Percentiles rank a stretch among this genome's conserved stretches.
These are phyloP conservation scores for Vitis riparia DNA, from an alignment of 164 flowering plant species.

Conservation along the genomic window DNA sequence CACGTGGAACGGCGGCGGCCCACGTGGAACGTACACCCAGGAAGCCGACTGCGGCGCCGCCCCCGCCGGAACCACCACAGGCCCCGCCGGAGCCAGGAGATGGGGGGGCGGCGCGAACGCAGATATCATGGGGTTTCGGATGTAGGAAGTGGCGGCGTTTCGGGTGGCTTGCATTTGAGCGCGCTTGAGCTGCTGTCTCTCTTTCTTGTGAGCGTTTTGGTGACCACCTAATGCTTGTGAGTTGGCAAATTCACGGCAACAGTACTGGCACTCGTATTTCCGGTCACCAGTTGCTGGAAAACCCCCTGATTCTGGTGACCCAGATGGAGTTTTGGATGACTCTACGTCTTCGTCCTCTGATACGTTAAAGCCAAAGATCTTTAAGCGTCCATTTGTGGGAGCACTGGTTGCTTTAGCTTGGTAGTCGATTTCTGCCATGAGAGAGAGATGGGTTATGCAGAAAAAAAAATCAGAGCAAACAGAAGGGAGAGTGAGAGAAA, in stretches of 20 bases:
- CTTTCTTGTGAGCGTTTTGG: conserved; percentile 97
- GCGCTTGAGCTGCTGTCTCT: conserved; percentile 83
- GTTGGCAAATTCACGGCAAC: conserved; percentile 87
- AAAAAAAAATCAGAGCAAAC: neutral
- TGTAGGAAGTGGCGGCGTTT: conserved; percentile 54
- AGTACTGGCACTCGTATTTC: conserved; percentile 95
- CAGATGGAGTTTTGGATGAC: conserved; percentile 33
- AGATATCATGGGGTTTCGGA: conserved; percentile 57
- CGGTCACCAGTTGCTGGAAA: conserved; percentile 45
- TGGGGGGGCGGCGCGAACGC: conserved; percentile 68
- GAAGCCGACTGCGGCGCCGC: conserved; percentile 31
- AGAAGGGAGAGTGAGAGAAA: conserved; percentile 9
- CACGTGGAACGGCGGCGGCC: conserved; percentile 44
- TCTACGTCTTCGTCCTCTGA: conserved; percentile 50
- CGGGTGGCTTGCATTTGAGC: conserved; percentile 73
- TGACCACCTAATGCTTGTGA: conserved; percentile 99
- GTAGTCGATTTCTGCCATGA: conserved; percentile 54
- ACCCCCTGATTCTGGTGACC: conserved; percentile 37
- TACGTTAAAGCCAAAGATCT: conserved; percentile 86
- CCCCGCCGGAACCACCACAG: conserved; percentile 27
- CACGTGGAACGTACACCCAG: conserved; percentile 60
- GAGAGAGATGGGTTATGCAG: neutral
- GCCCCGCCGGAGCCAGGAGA: conserved; percentile 40
- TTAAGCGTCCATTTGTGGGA: conserved; percentile 34
- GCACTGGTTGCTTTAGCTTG: conserved; percentile 23